Evolutionary conservation across 164 flowering plant species (phyloP), one percentile per base, ranked within the genome.

Genomic region (Amborella trichopoda): DNA sequence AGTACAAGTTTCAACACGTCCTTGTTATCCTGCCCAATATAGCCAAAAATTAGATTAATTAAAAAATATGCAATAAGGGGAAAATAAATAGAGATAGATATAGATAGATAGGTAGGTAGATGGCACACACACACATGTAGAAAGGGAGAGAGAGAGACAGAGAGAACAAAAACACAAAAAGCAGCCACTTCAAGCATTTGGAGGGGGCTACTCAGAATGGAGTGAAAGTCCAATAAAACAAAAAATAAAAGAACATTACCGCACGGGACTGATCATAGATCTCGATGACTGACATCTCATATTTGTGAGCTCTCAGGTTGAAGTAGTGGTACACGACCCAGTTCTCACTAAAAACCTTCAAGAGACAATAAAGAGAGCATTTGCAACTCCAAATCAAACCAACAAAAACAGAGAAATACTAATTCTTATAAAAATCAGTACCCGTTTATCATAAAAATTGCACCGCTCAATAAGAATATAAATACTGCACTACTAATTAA

Each of bases 261-360:
- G 99, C 95, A n/a, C 96, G 80, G 41, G 96, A 88, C 60, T 93
- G 89, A 60, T 93, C 95, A 71, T 87, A 87, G 50, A 87, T 75
- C 71, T 91, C 99, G 67, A 82, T 68, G 49, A 91, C 99, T 40
- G 96, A 75, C 85, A 91, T 87, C 76, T 93, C 96, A 60, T 77
- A 84, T 83, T 94, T 68, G 64, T 93, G 95, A 26, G 95, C 99
- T 70, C 88, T 75, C 44, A 93, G 86, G 71, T 88, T 88, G 53
- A 93, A 93, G 68, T 93, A 93, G 74, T 93, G 99, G 70, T 93
- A 93, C 52, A 93, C 81, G 57, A 87, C 84, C 96, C 99, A 93
- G 61, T 93, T 93, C 77, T 93, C 99, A 56, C 96, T 82, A 56
- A 88, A 60, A 37, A 83, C 91, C 99, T 93, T 58, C 64, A 70